A percentile compares a stretch with the other conserved stretches of the same genome.
These are phyloP conservation scores for Cronartium ribicola DNA, from an alignment of 1,284 basidiomycete species.

Conservation along the genomic window DNA sequence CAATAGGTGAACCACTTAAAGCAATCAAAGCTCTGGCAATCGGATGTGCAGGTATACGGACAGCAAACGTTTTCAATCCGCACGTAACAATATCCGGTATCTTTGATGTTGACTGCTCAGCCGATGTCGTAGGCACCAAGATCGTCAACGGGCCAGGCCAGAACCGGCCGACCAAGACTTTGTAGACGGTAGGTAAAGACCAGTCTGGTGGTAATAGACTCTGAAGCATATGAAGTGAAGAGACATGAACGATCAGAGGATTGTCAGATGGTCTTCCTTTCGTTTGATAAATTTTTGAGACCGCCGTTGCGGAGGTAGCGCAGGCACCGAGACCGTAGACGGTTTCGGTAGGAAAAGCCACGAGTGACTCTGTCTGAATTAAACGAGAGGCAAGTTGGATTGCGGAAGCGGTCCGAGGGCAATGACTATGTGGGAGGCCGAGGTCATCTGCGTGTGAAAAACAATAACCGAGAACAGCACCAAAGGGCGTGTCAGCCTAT, in stretches of 20 bases:
- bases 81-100: slow-evolving; percentile 62
- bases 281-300: slow-evolving; percentile 72
- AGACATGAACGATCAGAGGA: slow-evolving; percentile 94
- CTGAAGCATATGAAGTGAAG: slow-evolving; percentile 73
- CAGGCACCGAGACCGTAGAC: slow-evolving; percentile 93
- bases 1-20: slow-evolving; percentile 68
- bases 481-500: background rate
- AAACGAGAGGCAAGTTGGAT: slow-evolving; percentile 48
- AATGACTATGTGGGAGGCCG: slow-evolving; percentile 4
- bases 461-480: background rate
- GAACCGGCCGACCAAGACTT: slow-evolving; percentile 70
- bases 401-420: slow-evolving; percentile 35
- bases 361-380: slow-evolving; percentile 52
- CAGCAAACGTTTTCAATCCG: slow-evolving; percentile 73
- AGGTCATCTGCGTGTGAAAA: background rate
- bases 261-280: slow-evolving; percentile 95
- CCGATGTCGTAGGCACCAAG: slow-evolving; percentile 67
- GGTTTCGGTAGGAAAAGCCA: slow-evolving; percentile 95
- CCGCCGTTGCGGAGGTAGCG: slow-evolving; percentile 66
- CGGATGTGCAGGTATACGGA: slow-evolving; percentile 90
- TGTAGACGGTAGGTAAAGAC: slow-evolving; percentile 57
- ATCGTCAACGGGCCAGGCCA: slow-evolving; percentile 95
- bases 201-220: slow-evolving; percentile 60
- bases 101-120: slow-evolving; percentile 51
- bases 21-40: slow-evolving; percentile 86